phyloP scores from a whole-genome alignment of 2,329 filamentous ascomycete species.

The Penicillium rolfsii region DNA sequence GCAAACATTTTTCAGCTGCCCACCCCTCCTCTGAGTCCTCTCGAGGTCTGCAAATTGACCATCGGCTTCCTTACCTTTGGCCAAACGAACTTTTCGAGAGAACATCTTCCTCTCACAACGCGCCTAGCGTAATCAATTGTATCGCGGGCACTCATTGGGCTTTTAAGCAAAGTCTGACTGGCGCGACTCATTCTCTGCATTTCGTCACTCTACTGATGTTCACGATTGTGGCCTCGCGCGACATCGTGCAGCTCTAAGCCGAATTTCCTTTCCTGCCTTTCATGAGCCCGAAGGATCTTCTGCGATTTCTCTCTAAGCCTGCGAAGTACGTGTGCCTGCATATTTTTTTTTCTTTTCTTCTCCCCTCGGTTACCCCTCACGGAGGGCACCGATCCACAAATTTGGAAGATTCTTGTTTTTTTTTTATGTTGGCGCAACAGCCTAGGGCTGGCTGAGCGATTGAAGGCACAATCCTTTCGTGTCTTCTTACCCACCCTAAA shows the following conservation, averaged over 20 bases:
- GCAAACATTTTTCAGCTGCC: slow-evolving; percentile 28
- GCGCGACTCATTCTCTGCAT: slow-evolving; percentile 6
- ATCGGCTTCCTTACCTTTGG: slow-evolving; percentile 8
- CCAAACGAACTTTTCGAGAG: slow-evolving; percentile 9
- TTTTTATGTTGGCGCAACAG: slow-evolving; percentile 2
- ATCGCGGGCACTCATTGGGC: slow-evolving; percentile 28
- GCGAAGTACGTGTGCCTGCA: slow-evolving; percentile 71
- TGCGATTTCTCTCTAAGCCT: slow-evolving; percentile 92
- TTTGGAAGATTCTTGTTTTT: slow-evolving; percentile 6
- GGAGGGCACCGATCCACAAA: slow-evolving; percentile 6
- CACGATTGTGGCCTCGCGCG: slow-evolving; percentile 39
- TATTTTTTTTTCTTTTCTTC: slow-evolving; percentile 7
- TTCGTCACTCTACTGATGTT: slow-evolving; percentile 36
- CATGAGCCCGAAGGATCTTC: slow-evolving; percentile 90
- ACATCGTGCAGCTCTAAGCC: slow-evolving; percentile 40
- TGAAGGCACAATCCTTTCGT: neutral
- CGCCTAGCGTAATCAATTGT: slow-evolving; percentile 22
- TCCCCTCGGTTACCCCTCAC: slow-evolving; percentile 15
- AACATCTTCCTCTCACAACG: slow-evolving; percentile 7
- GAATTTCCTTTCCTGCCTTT: slow-evolving; percentile 54
- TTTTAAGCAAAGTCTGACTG: slow-evolving; percentile 21
- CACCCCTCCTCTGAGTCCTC: slow-evolving; percentile 18
- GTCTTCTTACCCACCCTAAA: neutral
- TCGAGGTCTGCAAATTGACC: slow-evolving; percentile 21
- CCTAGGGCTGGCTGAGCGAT: neutral